phyloP scores from a whole-genome alignment of 2,329 filamentous ascomycete species.

The Aspergillus neoniger region DNA sequence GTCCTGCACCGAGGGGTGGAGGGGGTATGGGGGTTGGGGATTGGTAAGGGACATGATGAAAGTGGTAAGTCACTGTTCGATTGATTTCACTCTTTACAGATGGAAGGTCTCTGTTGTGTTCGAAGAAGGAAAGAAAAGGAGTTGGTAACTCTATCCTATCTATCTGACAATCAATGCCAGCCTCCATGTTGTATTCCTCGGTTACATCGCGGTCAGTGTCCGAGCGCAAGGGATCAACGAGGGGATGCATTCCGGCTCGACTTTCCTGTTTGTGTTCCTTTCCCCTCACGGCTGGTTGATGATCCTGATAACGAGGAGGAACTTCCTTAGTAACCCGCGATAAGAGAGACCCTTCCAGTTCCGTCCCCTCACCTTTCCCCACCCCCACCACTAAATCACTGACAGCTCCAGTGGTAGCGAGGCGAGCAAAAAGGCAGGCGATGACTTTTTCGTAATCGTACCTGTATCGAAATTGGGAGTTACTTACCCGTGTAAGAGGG shows the following conservation, averaged over 20 bases:
- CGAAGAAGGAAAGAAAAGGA: neutral
- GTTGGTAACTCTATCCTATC: neutral
- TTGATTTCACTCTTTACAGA: neutral
- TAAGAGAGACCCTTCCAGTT: neutral
- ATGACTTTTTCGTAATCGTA: no score
- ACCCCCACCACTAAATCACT: neutral
- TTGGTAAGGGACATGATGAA: slow-evolving; percentile 20
- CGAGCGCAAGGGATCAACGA: neutral
- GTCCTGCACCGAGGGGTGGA: slow-evolving; percentile 51
- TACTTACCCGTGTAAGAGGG: no score
- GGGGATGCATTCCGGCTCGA: neutral
- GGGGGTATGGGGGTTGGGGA: slow-evolving; percentile 47
- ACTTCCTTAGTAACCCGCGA: neutral
- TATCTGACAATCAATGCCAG: neutral
- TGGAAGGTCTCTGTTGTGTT: neutral
- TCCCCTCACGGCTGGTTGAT: neutral
- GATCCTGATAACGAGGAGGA: neutral
- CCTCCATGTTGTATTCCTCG: neutral
- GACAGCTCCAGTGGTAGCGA: no score
- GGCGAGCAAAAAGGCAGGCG: no score
- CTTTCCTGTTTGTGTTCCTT: neutral
- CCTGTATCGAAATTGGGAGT: no score
- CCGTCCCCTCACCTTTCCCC: neutral
- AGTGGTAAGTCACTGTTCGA: neutral
- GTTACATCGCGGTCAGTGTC: slow-evolving; percentile 1